A percentile compares a stretch with the other conserved stretches of the same genome.
Conservation (phyloP, 257 asterid species). For the Solanum dulcamara region DNA sequence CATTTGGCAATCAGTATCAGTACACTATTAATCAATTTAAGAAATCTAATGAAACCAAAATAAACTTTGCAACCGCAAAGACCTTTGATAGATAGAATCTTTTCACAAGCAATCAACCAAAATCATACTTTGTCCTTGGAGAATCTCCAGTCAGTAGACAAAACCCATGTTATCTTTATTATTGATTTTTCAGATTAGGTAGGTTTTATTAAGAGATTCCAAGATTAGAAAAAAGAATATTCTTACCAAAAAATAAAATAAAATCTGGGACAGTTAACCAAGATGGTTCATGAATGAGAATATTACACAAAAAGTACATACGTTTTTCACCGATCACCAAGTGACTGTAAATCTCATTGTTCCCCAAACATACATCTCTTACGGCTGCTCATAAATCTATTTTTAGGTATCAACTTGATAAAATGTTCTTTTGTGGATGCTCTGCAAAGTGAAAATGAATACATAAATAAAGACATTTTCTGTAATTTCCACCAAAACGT, state of each 20-base stretch:
- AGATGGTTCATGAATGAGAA: neutral
- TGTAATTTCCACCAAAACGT: neutral
- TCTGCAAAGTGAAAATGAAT: neutral
- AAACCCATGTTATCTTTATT: constrained; percentile 16
- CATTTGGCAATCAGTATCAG: neutral
- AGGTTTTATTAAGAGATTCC: neutral
- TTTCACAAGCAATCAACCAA: neutral
- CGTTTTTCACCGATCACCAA: neutral
- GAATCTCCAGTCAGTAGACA: constrained; percentile 6
- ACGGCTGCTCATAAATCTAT: too few relatives aligned
- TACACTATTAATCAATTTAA: neutral
- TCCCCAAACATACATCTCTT: neutral
- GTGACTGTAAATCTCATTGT: neutral
- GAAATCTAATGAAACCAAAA: neutral
- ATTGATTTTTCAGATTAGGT: constrained; percentile 3
- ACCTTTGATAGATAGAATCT: neutral
- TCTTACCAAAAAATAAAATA: neutral
- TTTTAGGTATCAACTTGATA: too few relatives aligned
- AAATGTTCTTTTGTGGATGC: neutral
- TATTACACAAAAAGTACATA: neutral
- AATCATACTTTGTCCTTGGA: constrained; percentile 1
- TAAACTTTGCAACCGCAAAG: neutral
- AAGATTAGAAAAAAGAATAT: neutral
- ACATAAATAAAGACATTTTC: too few relatives aligned
- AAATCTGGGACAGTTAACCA: neutral